phyloP scores from a whole-genome alignment of 768 basidiomycete genomes.

The Leccinum variicolor region DNA sequence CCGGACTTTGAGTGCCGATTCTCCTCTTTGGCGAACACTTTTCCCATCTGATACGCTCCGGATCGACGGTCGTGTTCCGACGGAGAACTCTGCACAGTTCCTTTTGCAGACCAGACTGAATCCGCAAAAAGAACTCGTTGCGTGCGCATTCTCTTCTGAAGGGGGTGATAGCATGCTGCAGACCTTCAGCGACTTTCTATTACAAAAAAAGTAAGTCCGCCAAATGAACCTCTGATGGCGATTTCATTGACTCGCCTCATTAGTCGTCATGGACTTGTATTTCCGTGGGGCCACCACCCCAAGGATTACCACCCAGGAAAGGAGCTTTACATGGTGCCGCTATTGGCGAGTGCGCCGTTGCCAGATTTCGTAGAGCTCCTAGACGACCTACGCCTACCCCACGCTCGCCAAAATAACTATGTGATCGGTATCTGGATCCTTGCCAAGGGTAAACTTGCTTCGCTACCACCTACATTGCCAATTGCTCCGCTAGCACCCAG shows the following conservation, averaged over 20 bases:
- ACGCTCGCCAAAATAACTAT: constrained; percentile 56
- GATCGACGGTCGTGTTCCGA: constrained; percentile 83
- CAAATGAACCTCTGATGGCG: constrained; percentile 4
- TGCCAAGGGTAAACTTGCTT: constrained; percentile 71
- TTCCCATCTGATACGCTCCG: constrained; percentile 68
- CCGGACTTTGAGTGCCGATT: constrained; percentile 50
- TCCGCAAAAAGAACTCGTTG: constrained; percentile 72
- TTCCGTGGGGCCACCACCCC: constrained; percentile 78
- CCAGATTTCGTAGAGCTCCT: constrained; percentile 86
- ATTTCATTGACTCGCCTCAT: constrained; percentile 9
- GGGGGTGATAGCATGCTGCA: constrained; percentile 48
- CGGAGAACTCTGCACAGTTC: constrained; percentile 73
- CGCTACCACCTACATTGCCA: constrained; percentile 32
- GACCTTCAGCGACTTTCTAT: constrained; percentile 61
- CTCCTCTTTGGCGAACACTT: constrained; percentile 69
- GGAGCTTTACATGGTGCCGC: constrained; percentile 83
- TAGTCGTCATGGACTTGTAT: constrained; percentile 83
- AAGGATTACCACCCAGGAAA: constrained; percentile 75
- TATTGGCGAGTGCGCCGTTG: constrained; percentile 59
- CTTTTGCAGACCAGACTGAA: constrained; percentile 77
- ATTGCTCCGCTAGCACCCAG: constrained; percentile 6
- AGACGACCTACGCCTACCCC: constrained; percentile 71
- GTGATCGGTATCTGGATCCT: constrained; percentile 86
- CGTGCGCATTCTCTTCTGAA: constrained; percentile 67
- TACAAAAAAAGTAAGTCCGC: constrained; percentile 63